A percentile compares a stretch with the other conserved stretches of the same genome.
These are phyloP conservation scores for Pestalotiopsis sp. DNA, from an alignment of 2,329 filamentous ascomycete genomes.

Conservation along the genomic window DNA sequence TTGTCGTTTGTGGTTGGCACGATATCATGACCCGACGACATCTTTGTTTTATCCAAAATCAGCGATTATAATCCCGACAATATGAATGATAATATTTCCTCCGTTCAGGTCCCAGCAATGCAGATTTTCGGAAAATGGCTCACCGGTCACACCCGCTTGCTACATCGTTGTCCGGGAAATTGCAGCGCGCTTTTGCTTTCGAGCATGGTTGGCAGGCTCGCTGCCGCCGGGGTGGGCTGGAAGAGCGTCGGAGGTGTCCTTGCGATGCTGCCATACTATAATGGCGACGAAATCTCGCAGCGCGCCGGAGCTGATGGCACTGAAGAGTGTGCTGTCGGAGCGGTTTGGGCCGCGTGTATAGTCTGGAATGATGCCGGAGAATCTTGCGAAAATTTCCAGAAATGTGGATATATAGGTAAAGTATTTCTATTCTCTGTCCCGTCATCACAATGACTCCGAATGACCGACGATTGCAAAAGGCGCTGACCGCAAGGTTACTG, in stretches of 20 bases:
- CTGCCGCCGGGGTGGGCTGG: slow-evolving; percentile 28
- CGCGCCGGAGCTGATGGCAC: neutral
- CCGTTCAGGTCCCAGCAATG: neutral
- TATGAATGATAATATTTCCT: neutral
- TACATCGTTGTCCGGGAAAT: slow-evolving; percentile 26
- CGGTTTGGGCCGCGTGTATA: neutral
- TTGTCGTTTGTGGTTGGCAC: slow-evolving; percentile 30
- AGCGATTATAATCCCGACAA: neutral
- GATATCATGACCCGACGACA: slow-evolving; percentile 27
- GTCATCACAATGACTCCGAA: too few species aligned
- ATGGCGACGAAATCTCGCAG: neutral
- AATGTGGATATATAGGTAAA: too few species aligned
- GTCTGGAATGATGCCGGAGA: too few species aligned
- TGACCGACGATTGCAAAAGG: too few species aligned
- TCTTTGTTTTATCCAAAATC: slow-evolving; percentile 15
- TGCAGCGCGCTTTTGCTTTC: slow-evolving; percentile 32
- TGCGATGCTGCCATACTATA: slow-evolving; percentile 3
- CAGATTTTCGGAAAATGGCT: neutral
- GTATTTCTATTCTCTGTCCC: too few species aligned
- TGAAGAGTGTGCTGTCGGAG: neutral
- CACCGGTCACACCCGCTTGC: slow-evolving; percentile 30
- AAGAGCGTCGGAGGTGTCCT: slow-evolving; percentile 12
- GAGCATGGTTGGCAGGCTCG: slow-evolving; percentile 32
- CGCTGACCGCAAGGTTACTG: too few species aligned
- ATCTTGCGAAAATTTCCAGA: too few species aligned